Conservation (phyloP, 805 yeast species). For the Metschnikowia aberdeeniae region DNA sequence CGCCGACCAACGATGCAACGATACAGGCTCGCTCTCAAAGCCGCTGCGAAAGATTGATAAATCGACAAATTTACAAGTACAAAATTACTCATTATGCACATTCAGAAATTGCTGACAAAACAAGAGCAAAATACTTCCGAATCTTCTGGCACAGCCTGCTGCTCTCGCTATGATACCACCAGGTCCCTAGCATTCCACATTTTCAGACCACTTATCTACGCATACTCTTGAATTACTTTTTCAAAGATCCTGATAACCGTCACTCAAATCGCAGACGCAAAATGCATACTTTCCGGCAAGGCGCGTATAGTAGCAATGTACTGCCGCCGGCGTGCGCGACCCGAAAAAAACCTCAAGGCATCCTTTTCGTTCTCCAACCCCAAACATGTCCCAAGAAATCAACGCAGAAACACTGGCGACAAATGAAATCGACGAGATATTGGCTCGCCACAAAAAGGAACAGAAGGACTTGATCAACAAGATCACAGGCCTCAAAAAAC, state of each 20-base stretch:
- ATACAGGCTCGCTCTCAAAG: slow-evolving; percentile 2
- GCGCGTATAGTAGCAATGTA: not conserved
- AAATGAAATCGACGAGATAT: slow-evolving; percentile 38
- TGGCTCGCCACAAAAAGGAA: slow-evolving; percentile 67
- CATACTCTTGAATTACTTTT: not conserved
- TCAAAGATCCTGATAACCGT: not conserved
- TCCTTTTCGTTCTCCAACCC: not conserved
- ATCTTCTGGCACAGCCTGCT: too few relatives aligned
- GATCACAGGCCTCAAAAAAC: slow-evolving; percentile 74
- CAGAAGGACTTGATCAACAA: slow-evolving; percentile 59
- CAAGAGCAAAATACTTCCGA: too few relatives aligned
- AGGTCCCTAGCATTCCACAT: not conserved
- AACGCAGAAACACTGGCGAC: not conserved
- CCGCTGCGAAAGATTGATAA: not conserved
- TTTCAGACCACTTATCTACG: not conserved
- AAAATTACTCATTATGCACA: not conserved
- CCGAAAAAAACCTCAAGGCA: not conserved
- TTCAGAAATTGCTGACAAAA: too few relatives aligned
- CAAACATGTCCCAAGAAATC: not conserved
- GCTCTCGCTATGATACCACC: not conserved
- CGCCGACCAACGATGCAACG: slow-evolving; percentile 3
- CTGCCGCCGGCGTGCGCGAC: slow-evolving; percentile 2
- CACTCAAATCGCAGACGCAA: not conserved
- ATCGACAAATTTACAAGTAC: not conserved
- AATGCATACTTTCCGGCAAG: not conserved